phyloP scores from a whole-genome alignment of 495 filamentous ascomycete genomes.

The Xylona heveae region DNA sequence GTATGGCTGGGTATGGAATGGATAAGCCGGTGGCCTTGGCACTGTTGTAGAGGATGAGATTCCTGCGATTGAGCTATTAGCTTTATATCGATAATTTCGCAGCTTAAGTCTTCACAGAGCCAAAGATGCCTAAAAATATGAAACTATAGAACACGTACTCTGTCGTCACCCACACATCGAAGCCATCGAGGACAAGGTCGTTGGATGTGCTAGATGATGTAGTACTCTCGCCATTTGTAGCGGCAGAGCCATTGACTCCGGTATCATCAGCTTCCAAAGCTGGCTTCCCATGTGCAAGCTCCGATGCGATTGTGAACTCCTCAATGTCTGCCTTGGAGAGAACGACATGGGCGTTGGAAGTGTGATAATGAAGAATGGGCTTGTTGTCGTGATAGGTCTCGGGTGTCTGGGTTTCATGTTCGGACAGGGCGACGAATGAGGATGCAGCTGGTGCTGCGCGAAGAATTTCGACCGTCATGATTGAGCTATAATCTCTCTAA shows the following conservation, averaged over 20 bases:
- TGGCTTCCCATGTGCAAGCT: conserved; percentile 15
- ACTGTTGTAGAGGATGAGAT: conserved; percentile 50
- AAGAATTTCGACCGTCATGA: conserved; percentile 24
- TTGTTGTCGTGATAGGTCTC: conserved; percentile 59
- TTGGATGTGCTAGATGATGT: conserved; percentile 20
- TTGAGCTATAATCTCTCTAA: no score
- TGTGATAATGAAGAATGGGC: conserved; percentile 61
- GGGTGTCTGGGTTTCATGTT: conserved; percentile 73
- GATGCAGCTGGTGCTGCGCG: conserved; percentile 23
- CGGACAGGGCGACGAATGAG: conserved; percentile 48
- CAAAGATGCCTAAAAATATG: background rate
- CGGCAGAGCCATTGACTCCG: conserved; percentile 12
- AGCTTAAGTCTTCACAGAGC: background rate
- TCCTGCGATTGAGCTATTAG: conserved; percentile 22
- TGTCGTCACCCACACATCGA: conserved; percentile 63
- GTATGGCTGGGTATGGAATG: conserved; percentile 75
- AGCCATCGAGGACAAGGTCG: conserved; percentile 21
- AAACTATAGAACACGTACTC: conserved; percentile 31
- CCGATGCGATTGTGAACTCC: no score
- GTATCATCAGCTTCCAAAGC: conserved; percentile 11
- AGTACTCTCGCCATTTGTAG: conserved; percentile 6
- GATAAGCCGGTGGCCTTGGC: conserved; percentile 37
- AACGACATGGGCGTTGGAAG: conserved; percentile 34
- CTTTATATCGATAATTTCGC: no score
- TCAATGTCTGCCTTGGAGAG: conserved; percentile 24